Evolutionary conservation across 2,329 filamentous ascomycete genomes (phyloP).

Genomic region (Ceratocystis papillata): DNA sequence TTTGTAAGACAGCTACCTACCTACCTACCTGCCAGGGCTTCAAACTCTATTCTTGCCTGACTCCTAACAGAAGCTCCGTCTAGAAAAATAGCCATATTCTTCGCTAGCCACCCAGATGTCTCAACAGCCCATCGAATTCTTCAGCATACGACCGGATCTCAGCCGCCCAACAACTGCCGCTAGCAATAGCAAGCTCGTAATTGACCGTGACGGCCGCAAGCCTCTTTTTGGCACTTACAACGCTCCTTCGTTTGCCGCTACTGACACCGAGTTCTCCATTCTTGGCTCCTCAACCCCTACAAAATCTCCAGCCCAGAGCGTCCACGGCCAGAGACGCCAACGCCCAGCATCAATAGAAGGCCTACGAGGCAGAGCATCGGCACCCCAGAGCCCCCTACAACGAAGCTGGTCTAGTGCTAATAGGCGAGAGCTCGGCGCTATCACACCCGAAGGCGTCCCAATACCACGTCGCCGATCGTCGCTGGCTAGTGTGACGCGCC

Average conservation of each 20-base stretch:
- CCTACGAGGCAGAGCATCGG: slow-evolving; percentile 19
- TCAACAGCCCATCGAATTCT: slow-evolving; percentile 21
- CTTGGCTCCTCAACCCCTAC: slow-evolving; percentile 25
- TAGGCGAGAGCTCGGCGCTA: slow-evolving; percentile 20
- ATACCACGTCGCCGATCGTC: slow-evolving; percentile 24
- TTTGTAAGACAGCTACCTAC: neutral
- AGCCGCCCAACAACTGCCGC: slow-evolving; percentile 24
- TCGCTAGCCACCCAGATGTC: slow-evolving; percentile 15
- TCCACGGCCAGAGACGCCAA: slow-evolving; percentile 25
- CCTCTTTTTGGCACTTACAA: slow-evolving; percentile 33
- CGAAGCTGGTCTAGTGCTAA: slow-evolving; percentile 22
- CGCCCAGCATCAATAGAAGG: slow-evolving; percentile 22
- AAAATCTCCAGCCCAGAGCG: slow-evolving; percentile 18
- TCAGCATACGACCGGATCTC: slow-evolving; percentile 22
- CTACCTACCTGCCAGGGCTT: neutral
- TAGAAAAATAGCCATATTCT: slow-evolving; percentile 4
- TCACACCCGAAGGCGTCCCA: slow-evolving; percentile 23
- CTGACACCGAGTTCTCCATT: slow-evolving; percentile 16
- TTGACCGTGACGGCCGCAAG: slow-evolving; percentile 35
- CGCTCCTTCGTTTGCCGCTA: slow-evolving; percentile 23
- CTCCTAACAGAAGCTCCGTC: neutral
- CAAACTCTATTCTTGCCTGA: neutral
- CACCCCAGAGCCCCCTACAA: slow-evolving; percentile 19
- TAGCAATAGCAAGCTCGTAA: slow-evolving; percentile 30
- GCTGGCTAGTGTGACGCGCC: slow-evolving; percentile 25